A percentile compares a stretch with the other conserved stretches of the same genome.
Evolutionary conservation across 1,284 basidiomycete genomes (phyloP).

Genomic region (Butyriboletus appendiculatus): DNA sequence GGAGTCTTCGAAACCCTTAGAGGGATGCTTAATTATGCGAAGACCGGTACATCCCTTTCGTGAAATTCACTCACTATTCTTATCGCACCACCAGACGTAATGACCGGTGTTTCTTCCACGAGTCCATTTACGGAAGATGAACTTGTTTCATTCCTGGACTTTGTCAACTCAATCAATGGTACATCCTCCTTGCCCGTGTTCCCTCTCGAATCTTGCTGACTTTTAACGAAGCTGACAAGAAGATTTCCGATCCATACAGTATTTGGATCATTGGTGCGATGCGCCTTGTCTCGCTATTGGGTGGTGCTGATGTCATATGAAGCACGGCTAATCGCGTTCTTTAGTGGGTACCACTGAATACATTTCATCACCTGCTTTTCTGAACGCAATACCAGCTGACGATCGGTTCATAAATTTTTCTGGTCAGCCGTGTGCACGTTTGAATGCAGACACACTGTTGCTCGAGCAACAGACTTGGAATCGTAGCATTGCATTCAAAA

Average conservation of each 20-base stretch:
- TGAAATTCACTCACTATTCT: neutral
- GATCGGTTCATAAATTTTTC: slow-evolving; percentile 13
- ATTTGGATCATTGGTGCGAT: slow-evolving; percentile 20
- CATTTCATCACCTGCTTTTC: neutral
- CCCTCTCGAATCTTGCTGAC: neutral
- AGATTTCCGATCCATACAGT: slow-evolving; percentile 3
- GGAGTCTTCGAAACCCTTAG: slow-evolving; percentile 8
- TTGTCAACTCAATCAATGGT: slow-evolving; percentile 19
- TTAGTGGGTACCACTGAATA: slow-evolving; percentile 5
- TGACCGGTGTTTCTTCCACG: slow-evolving; percentile 21
- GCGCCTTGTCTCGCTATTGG: neutral
- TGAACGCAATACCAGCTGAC: slow-evolving; percentile 9
- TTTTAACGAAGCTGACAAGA: neutral
- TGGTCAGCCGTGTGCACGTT: slow-evolving; percentile 8
- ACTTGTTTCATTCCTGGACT: neutral
- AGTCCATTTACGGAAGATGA: slow-evolving; percentile 18
- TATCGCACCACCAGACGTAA: slow-evolving; percentile 5
- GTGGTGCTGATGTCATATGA: neutral
- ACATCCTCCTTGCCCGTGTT: neutral
- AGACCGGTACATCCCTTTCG: slow-evolving; percentile 5
- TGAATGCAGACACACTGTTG: slow-evolving; percentile 11
- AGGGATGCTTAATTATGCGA: slow-evolving; percentile 20
- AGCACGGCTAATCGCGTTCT: slow-evolving; percentile 18
- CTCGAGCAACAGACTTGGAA: slow-evolving; percentile 11
- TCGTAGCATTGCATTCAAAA: neutral